Base-by-base conservation (phyloP, 495 filamentous ascomycete genomes). In the Aspergillus steynii region DNA sequence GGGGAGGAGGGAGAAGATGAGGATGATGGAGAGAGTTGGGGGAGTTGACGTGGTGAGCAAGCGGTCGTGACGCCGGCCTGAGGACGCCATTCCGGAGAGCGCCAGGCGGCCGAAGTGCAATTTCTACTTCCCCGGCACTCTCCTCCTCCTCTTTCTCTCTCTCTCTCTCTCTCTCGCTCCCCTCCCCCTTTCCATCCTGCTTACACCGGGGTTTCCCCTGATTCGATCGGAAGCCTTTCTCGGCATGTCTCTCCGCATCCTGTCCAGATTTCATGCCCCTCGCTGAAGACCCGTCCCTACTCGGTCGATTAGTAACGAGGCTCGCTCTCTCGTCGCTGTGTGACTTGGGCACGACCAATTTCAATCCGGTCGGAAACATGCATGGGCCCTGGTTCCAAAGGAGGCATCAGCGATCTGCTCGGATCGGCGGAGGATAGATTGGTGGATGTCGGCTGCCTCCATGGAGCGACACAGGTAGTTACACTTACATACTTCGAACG, bases 51-150 rank as follows among this genome's bases (percentile, higher is more conserved):
- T 71, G 69, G 72, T 71, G 66, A 70, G 65, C 58, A 56, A 57
- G 65, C 64, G 63, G 63, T 65, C 63, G 68, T 74, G 74, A 70
- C 74, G 70, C 65, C 63, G 64, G 58, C 57, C 53, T 62, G 42
- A 61, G 60, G 62, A 56, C 60, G 57, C 62, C 20, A 58, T 58
- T 74, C 70, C 73, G 75, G 75, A 69, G 74, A 72, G 68, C 71
- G 74, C 57, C 59, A 77, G 72, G 71, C 66, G 65, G 66, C 66
- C 65, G 63, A 63, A 72, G 75, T 71, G 77, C 74, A 78, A 72
- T 62, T 14, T 53, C 27, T 28, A 20, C 20, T 20, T 20, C 14
- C 26, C 31, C 14, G 47, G 10, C 14, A 32, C 29, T 31, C 27
- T 32, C 26, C 37, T 56, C 48, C 28, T 56, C 6, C 15, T 9